These are phyloP conservation scores for Penicillium sp. DNA, from an alignment of 2,329 filamentous ascomycete species.

Conservation along the genomic window DNA sequence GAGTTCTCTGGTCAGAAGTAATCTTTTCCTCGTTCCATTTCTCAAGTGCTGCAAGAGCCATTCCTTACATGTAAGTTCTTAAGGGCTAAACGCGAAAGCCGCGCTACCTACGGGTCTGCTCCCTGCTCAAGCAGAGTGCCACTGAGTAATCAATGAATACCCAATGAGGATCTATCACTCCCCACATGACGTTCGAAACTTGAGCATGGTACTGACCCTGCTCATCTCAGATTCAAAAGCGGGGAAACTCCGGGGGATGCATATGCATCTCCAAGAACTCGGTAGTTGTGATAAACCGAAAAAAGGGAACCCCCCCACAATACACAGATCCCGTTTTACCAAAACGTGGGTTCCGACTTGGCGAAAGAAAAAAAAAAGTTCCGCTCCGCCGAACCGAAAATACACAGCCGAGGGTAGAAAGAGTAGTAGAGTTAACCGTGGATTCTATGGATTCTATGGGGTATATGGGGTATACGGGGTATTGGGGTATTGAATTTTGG, in stretches of 20 bases:
- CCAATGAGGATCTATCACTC: neutral
- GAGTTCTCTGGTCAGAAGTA: neutral
- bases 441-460: neutral
- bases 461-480: neutral
- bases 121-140: too few relatives aligned
- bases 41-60: too few relatives aligned
- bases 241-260: neutral
- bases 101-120: too few relatives aligned
- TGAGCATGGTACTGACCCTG: neutral
- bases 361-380: neutral
- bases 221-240: neutral
- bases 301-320: neutral
- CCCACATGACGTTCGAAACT: neutral
- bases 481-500: neutral
- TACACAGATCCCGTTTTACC: neutral
- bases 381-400: slow-evolving; percentile 21
- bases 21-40: too few relatives aligned
- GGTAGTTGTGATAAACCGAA: neutral
- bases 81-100: too few relatives aligned
- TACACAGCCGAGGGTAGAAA: neutral
- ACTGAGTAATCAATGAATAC: too few relatives aligned
- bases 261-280: neutral
- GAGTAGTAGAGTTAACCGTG: neutral
- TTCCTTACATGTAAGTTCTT: too few relatives aligned
- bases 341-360: neutral